Percentiles rank a stretch among this genome's conserved stretches.
Conservation (phyloP, 768 basidiomycete genomes). For the Kwoniella europaea region DNA sequence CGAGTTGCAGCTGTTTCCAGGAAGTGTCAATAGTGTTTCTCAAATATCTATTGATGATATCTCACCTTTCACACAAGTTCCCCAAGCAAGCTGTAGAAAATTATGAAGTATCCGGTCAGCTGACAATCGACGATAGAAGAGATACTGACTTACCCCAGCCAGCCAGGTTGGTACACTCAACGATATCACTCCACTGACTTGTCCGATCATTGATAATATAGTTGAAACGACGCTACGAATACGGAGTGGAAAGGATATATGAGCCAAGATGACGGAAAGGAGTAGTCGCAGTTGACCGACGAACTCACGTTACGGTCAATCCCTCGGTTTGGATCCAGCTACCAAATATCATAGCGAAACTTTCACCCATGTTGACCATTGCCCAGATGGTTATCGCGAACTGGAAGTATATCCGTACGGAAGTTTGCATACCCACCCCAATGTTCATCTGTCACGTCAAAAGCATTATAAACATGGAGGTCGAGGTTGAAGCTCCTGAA, state of each 20-base stretch:
- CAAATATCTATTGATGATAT: background rate
- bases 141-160: conserved; percentile 37
- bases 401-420: conserved; percentile 58
- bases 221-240: conserved; percentile 50
- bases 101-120: conserved; percentile 8
- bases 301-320: conserved; percentile 57
- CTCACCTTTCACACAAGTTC: conserved; percentile 31
- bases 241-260: background rate
- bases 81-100: conserved; percentile 32
- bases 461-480: background rate
- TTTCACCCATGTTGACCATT: conserved; percentile 57
- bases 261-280: background rate
- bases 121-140: conserved; percentile 12
- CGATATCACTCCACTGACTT: conserved; percentile 53
- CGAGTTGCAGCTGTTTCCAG: conserved; percentile 44
- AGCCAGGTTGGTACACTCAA: conserved; percentile 57
- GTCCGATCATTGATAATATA: conserved; percentile 47
- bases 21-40: background rate
- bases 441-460: conserved; percentile 44
- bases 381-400: conserved; percentile 57
- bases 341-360: conserved; percentile 57
- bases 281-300: background rate
- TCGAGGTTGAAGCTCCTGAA: background rate
- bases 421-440: conserved; percentile 57
- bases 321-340: conserved; percentile 56